A percentile compares a stretch with the other conserved stretches of the same genome.
Conservation (phyloP, 192 early-diverging fungal species). For the Coemansia asiatica region DNA sequence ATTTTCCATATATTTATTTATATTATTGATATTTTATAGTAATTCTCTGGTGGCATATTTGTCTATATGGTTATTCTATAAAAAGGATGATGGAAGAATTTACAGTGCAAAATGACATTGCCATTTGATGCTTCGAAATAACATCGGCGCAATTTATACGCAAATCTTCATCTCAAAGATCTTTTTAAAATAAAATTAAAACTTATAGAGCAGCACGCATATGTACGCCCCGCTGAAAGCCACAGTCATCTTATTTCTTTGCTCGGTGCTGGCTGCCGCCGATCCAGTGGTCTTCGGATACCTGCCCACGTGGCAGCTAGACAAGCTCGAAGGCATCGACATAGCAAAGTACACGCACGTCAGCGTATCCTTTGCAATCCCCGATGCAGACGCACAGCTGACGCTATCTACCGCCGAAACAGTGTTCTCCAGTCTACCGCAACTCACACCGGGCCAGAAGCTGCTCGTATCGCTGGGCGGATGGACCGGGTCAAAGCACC, state of each 20-base stretch:
- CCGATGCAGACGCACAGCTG: slow-evolving; percentile 41
- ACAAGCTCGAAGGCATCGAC: slow-evolving; percentile 42
- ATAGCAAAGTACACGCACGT: slow-evolving; percentile 66
- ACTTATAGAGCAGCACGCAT: no score
- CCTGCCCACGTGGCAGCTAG: slow-evolving; percentile 47
- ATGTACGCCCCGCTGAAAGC: not conserved
- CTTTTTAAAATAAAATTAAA: no score
- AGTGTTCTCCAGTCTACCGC: slow-evolving; percentile 18
- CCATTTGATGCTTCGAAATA: no score
- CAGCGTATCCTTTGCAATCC: slow-evolving; percentile 65
- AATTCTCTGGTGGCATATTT: no score
- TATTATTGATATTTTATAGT: not conserved
- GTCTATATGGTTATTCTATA: no score
- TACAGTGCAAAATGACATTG: no score
- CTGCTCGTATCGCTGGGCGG: slow-evolving; percentile 68
- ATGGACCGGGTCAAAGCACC: slow-evolving; percentile 64
- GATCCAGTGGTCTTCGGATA: slow-evolving; percentile 48
- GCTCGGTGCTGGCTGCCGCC: not conserved
- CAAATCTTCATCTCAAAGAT: no score
- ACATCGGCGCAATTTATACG: no score
- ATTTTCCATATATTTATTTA: not conserved
- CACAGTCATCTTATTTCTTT: not conserved
- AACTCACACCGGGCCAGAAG: slow-evolving; percentile 17
- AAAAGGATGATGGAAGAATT: no score
- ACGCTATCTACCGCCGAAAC: slow-evolving; percentile 31